Base-by-base conservation (phyloP, 371 early-diverging fungal species). In the Catenaria anguillulae region DNA sequence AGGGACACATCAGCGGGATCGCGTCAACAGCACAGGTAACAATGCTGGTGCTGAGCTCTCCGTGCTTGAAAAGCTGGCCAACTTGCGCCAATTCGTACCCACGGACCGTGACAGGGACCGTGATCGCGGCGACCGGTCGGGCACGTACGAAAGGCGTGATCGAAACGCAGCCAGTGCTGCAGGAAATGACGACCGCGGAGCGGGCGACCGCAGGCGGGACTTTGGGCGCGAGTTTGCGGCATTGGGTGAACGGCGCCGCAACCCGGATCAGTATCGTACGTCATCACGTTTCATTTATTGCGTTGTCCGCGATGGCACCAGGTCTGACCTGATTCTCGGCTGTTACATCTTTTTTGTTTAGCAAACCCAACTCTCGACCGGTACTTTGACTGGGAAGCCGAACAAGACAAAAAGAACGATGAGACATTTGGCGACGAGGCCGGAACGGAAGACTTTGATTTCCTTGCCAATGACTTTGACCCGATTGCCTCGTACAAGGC, bases 401-500 rank as follows among this genome's bases (percentile, higher is more conserved):
- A 50, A 29, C 26, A 21, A 10, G 52, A 50, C 52, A 3, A 13
- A 26, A 50, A 50, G 31, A 50, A 50, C 52, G 52, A 50, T 31
- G 52, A 50, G 19, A 50, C 52, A 0, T 50, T 50, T 4, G 10
- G 29, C 29, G 26, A 26, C 13, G 33, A 2, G 15, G 13, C 17
- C 15, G n/a, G n/a, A n/a, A 26, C 12, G 15, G 52, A 50, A 10
- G 52, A 50, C 29, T 50, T 50, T 24, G 52, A 50, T 29, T 50
- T 50, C 17, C 29, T 15, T 13, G 26, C 52, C 29, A 26, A 31
- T 31, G 52, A 50, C 52, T 50, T 50, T 50, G 52, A 50, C 31
- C 52, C 52, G 52, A 50, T 50, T 19, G 52, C 52, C 29, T 21
- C 21, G 15, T 50, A 21, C 52, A 50, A 50, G 52, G 52, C 52